A percentile compares a stretch with the other conserved stretches of the same genome.
phyloP scores from a whole-genome alignment of 2,329 filamentous ascomycete species.

The Penicillium paneum region DNA sequence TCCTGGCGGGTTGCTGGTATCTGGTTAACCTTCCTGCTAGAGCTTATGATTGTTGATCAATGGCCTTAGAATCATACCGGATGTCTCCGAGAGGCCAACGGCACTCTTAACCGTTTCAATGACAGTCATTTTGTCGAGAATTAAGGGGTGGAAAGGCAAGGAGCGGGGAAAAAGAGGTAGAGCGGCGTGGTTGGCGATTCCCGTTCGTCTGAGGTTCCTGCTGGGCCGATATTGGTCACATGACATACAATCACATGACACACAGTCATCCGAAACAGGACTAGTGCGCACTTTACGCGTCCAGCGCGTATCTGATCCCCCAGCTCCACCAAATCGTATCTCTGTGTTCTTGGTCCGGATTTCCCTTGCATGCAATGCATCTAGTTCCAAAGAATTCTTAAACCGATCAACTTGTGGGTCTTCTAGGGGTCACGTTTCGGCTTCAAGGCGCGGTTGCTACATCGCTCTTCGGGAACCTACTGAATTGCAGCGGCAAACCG shows the following conservation, averaged over 20 bases:
- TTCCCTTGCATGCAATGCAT: constrained; percentile 17
- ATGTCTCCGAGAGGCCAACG: constrained; percentile 44
- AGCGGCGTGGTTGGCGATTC: constrained; percentile 28
- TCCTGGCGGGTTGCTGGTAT: constrained; percentile 61
- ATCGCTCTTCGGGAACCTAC: constrained; percentile 23
- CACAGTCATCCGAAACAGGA: not conserved
- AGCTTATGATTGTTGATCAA: constrained; percentile 17
- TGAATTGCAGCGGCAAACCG: constrained; percentile 21
- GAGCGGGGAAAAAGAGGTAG: constrained; percentile 18
- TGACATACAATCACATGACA: constrained; percentile 20
- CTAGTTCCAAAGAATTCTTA: constrained; percentile 11
- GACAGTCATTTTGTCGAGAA: constrained; percentile 44
- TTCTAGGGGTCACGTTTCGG: constrained; percentile 7
- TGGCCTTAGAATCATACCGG: constrained; percentile 34
- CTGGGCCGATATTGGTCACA: constrained; percentile 22
- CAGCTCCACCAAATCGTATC: constrained; percentile 32
- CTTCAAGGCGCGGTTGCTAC: constrained; percentile 11
- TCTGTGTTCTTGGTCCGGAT: constrained; percentile 23
- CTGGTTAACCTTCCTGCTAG: constrained; percentile 16
- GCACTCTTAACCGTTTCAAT: constrained; percentile 49
- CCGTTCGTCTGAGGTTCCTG: constrained; percentile 30
- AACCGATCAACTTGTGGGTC: constrained; percentile 13
- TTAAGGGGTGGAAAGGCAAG: constrained; percentile 15
- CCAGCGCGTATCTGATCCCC: constrained; percentile 33
- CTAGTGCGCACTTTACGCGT: constrained; percentile 43